Evolutionary conservation across 106 monocot genomes (phyloP), one percentile per base, ranked within the genome.

Genomic region (Hemerocallis citrina): DNA sequence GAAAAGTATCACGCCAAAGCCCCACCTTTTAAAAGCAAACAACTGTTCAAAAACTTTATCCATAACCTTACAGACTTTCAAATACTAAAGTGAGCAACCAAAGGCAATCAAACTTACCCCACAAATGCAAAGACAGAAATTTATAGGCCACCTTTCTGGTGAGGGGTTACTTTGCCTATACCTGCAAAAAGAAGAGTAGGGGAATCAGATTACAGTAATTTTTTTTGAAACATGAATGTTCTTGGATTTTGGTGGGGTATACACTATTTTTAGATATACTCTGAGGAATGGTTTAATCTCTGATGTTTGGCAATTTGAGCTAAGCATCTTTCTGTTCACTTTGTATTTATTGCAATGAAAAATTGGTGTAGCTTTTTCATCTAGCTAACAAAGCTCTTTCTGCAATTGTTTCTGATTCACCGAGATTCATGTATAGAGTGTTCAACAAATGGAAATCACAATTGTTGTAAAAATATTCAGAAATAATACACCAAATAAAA

Each of bases 1-100:
- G 19, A 61, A 30, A 38, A 48, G 27, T 70, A 30, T 30, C 70
- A 51, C 29, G 39, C 52, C 61, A 52, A 70, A 50, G 68, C 27
- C 59, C 59, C 46, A 49, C 37, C 49, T 34, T 23, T 30, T 10
- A 32, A 12, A n/a, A n/a, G n/a, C n/a, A n/a, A n/a, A n/a, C 7
- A 41, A 41, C 41, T 41, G 41, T 15, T n/a, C n/a, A 10, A 2
- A 46, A 21, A 46, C 46, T 46, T 46, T 46, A 46, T 46, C 46
- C 20, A 2, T 21, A 46, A 19, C 20, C 7, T 46, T 1, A 19
- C 46, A 46, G 46, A 46, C 46, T 46, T 10, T 46, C 19, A 46
- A 46, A 21, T 19, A 46, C 46, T 19, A 46, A 46, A 46, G 20
- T 46, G 46, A 46, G 46, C 46, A 46, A 21, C 46, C 5, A 46